A percentile compares a stretch with the other conserved stretches of the same genome.
Evolutionary conservation across 2,329 filamentous ascomycete species (phyloP).

Genomic region (Colletotrichum siamense): DNA sequence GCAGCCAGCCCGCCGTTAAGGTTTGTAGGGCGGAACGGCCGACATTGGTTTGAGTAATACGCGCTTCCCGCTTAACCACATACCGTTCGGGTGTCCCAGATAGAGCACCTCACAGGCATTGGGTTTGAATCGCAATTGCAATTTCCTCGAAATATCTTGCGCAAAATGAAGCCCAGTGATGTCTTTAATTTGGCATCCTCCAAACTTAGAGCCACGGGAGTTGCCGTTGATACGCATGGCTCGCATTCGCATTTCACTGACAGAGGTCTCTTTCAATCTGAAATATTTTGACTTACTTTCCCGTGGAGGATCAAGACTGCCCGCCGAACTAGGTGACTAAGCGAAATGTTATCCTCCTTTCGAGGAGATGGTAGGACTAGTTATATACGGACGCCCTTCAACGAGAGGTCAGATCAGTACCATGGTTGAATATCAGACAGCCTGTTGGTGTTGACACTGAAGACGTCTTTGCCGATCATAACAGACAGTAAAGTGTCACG

Average conservation of each 20-base stretch:
- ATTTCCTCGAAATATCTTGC: neutral
- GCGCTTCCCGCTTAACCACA: neutral
- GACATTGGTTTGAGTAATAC: neutral
- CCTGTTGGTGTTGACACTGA: fast-evolving
- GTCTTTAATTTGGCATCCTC: neutral
- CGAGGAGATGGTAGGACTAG: fast-evolving
- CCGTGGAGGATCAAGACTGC: neutral
- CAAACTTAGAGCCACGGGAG: neutral
- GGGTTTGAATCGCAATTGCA: neutral
- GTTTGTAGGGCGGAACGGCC: neutral
- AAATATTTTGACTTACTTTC: fast-evolving
- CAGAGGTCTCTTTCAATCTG: fast-evolving
- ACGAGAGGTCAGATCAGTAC: fast-evolving
- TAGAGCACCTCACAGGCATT: neutral
- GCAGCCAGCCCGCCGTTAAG: neutral
- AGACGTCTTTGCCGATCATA: fast-evolving
- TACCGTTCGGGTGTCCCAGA: neutral
- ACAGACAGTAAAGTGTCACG: fast-evolving
- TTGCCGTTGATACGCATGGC: neutral
- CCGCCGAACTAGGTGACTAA: fast-evolving
- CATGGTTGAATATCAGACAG: neutral
- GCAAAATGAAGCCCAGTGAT: neutral
- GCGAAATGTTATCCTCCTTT: neutral
- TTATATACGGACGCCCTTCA: neutral
- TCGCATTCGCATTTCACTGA: neutral